Base-by-base conservation (phyloP, 2,329 filamentous ascomycete species). In the Leptographium lundbergii region DNA sequence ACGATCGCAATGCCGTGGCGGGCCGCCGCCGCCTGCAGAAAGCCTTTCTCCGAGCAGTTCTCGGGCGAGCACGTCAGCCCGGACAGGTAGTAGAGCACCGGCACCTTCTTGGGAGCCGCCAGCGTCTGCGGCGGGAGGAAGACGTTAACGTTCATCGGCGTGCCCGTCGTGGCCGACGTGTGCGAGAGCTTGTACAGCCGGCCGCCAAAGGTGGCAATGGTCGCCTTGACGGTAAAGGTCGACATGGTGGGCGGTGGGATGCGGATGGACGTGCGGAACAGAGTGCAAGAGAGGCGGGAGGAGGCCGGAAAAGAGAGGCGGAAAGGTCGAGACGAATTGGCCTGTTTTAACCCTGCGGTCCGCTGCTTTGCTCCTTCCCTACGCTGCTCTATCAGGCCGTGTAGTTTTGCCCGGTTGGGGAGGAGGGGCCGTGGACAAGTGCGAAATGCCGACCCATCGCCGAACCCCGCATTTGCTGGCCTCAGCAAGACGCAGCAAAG, bases 11-110 rank as follows among this genome's bases (percentile, higher is more conserved):
- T 88, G 68, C 89, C 89, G 70, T 85, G 86, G 67, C 85, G 78
- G 60, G 85, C 81, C 54, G 94, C 94, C 63, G 83, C 82, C 66
- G 87, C 84, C 70, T 96, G 91, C 74, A 99, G 89, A 79, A 96
- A 97, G 57, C 91, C 94, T 70, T 88, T 87, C 68, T 91, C 83
- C 36, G 86, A 78, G 69, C 84, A 85, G 74, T 91, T 91, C 68
- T 97, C 91, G 42, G 89, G 91, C 1, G 91, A 92, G 79, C 94
- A 99, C 62, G 94, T 97, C 62, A 99, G 79, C 57, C 94, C 94
- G 17, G 92, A 92, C 61, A 99, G 85, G 74, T 92, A 99, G 75
- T 96, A 85, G 60, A 99, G 81, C 34, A 97, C 82, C 27, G 94
- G 94, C 2, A 90, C 84, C 67, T 87, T 88, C 59, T 77, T 72